A percentile compares a stretch with the other conserved stretches of the same genome.
phyloP scores from a whole-genome alignment of 345 rosid genomes.

The Schrenkiella parvula region DNA sequence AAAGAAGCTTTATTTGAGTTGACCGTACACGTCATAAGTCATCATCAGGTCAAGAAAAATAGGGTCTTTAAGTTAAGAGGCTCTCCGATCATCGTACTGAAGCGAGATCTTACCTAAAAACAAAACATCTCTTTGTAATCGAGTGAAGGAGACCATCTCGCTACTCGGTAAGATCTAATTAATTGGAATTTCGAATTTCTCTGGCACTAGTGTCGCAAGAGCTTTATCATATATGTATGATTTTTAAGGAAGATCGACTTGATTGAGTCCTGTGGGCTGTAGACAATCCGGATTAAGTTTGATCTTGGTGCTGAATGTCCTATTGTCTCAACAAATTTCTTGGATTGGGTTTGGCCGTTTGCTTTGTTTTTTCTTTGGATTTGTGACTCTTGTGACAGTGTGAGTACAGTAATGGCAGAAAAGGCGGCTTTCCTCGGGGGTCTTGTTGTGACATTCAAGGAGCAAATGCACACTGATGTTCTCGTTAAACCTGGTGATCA shows the following conservation, averaged over 20 bases:
- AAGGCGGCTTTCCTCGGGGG: conserved; percentile 19
- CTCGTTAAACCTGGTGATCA: conserved; percentile 14
- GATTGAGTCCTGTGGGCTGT: no score
- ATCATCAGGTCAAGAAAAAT: no score
- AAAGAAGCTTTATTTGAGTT: neutral
- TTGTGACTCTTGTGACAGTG: neutral
- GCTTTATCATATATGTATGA: no score
- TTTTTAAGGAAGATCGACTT: no score
- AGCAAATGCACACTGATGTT: conserved; percentile 30
- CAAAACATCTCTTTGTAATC: neutral
- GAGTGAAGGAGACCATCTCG: neutral
- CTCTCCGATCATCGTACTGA: conserved; percentile 7
- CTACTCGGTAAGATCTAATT: neutral
- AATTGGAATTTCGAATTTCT: neutral
- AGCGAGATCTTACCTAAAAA: neutral
- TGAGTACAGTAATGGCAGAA: conserved; percentile 1
- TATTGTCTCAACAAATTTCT: neutral
- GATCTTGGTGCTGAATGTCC: no score
- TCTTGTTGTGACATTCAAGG: conserved; percentile 21
- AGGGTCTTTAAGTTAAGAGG: neutral
- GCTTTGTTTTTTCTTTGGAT: neutral
- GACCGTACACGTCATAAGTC: neutral
- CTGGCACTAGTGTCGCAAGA: no score
- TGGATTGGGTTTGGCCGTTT: neutral
- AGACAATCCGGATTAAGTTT: no score